A percentile compares a stretch with the other conserved stretches of the same genome.
phyloP scores from a whole-genome alignment of 352 stramenopile species.

The Globisporangium acanthophoron region DNA sequence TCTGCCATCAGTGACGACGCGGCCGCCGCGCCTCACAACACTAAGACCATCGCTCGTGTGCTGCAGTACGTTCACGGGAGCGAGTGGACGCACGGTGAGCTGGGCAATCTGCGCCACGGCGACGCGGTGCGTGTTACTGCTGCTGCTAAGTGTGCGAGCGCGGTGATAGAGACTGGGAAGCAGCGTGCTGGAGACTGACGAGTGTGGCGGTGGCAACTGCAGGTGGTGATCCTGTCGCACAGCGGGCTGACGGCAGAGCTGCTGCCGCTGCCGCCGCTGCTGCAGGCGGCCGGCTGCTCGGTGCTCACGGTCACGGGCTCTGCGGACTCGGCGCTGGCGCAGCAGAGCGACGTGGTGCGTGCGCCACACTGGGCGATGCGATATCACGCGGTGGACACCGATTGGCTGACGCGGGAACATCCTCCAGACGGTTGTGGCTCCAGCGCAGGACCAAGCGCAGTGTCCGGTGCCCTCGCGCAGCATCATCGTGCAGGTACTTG shows the following conservation, averaged over 20 bases:
- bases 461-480: constrained; percentile 73
- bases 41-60: neutral
- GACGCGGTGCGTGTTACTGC: constrained; percentile 39
- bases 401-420: neutral
- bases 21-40: no score
- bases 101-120: constrained; percentile 51
- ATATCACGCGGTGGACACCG: no score
- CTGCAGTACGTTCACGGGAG: constrained; percentile 68
- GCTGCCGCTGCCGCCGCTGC: constrained; percentile 36
- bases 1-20: neutral
- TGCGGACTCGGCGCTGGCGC: constrained; percentile 24
- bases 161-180: neutral
- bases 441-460: constrained; percentile 33
- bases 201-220: neutral
- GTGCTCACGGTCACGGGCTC: constrained; percentile 54
- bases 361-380: no score
- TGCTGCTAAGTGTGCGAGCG: neutral
- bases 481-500: constrained; percentile 64
- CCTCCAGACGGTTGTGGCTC: constrained; percentile 32
- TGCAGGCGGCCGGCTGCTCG: constrained; percentile 29
- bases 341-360: constrained; percentile 33
- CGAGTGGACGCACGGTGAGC: constrained; percentile 77
- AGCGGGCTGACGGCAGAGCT: constrained; percentile 66
- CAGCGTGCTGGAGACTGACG: neutral
- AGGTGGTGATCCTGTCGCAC: constrained; percentile 70